These are phyloP conservation scores for Populus simonii DNA, from an alignment of 345 rosid species.

Conservation along the genomic window DNA sequence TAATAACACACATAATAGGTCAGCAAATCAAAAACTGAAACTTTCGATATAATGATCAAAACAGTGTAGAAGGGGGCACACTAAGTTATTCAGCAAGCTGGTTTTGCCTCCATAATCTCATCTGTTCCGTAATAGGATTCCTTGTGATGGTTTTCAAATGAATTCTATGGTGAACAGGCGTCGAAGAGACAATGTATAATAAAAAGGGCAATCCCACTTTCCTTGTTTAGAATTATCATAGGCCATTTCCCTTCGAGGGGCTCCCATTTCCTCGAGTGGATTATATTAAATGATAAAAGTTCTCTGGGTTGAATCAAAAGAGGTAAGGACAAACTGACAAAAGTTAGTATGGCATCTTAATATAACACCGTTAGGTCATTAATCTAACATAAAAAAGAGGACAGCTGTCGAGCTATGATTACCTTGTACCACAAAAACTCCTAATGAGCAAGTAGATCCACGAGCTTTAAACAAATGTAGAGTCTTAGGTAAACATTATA, in stretches of 20 bases:
- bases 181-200: background rate
- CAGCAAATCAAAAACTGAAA: background rate
- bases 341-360: background rate
- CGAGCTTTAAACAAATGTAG: background rate
- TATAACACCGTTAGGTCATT: background rate
- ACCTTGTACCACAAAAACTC: background rate
- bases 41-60: background rate
- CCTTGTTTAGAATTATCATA: background rate
- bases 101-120: background rate
- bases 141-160: background rate
- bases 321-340: constrained; percentile 5
- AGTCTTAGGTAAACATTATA: background rate
- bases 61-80: background rate
- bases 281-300: background rate
- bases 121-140: background rate
- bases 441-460: background rate
- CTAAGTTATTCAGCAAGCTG: background rate
- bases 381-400: background rate
- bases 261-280: constrained; percentile 9
- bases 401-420: background rate
- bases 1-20: background rate
- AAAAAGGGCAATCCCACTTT: background rate
- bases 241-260: background rate
- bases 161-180: background rate
- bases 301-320: background rate